Evolutionary conservation across 352 stramenopile genomes (phyloP), one percentile per base, ranked within the genome.

Genomic region (Peronosclerospora sorghi): DNA sequence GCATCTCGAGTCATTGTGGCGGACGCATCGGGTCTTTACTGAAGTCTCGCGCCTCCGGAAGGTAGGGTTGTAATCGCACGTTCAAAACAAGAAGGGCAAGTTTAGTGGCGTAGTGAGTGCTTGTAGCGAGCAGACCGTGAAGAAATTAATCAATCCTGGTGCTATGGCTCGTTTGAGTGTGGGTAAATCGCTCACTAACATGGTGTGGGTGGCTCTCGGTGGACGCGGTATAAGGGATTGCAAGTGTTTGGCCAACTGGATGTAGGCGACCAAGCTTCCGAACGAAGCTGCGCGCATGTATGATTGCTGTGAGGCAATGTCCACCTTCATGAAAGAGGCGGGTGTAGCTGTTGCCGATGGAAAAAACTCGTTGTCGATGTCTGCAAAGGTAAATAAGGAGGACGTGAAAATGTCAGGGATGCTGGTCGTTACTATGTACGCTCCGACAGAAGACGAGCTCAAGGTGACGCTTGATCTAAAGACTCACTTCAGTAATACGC

Each of bases 331-430:
- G 68, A 86, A 97, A 45, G 70, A 88, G 41, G 66, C 98, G 34
- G 94, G 92, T n/a, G 84, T 98, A 14, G 84, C 94, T 26, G 96
- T 99, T 47, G 96, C 99, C 54, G 96, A 96, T 44, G 96, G 96
- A 32, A 99, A 99, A 71, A 96, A 99, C 66, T 99, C 95, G 30
- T 72, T 99, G 28, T 98, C 94, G 35, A 99, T 99, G 96, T 96
- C 96, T 26, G 96, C 95, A 32, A 85, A 91, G 65, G 79, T 88
- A 0, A 75, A 87, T 50, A 83, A 94, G 21, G 86, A 98, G 62
- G 80, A 98, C 27, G 96, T 99, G 19, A 99, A 99, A 74, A 94
- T 94, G 8, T 96, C 96, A 8, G 95, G 96, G 34, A 97, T 97
- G 39, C 68, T 99, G 12, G 95, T 96, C 2, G 85, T 99, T 45